These are phyloP conservation scores for Sugiyamaella paludigena DNA, from an alignment of 1,139 yeast genomes.

Conservation along the genomic window DNA sequence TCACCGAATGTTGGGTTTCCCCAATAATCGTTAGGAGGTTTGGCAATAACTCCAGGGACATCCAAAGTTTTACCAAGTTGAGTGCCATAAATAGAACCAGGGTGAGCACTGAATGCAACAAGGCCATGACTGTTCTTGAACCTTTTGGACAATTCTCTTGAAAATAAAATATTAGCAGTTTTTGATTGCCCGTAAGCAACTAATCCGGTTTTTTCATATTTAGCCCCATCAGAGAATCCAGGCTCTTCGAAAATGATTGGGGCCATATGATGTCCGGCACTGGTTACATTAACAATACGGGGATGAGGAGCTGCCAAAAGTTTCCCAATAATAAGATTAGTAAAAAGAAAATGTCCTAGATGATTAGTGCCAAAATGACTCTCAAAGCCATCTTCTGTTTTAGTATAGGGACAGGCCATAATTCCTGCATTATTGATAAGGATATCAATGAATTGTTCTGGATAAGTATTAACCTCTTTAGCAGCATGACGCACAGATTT, in stretches of 20 bases:
- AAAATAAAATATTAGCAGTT: constrained; percentile 27
- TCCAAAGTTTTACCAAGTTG: constrained; percentile 5
- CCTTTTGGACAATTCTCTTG: constrained; percentile 9
- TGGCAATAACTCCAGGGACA: background rate
- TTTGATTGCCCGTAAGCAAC: constrained; percentile 33
- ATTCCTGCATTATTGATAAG: constrained; percentile 75
- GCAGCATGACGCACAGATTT: constrained; percentile 14
- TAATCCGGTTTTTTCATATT: constrained; percentile 14
- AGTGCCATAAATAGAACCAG: constrained; percentile 16
- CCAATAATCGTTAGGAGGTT: constrained; percentile 10
- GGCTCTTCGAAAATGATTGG: constrained; percentile 32
- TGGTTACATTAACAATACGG: constrained; percentile 62
- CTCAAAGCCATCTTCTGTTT: constrained; percentile 67
- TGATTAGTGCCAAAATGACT: constrained; percentile 71
- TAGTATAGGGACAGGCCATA: constrained; percentile 64
- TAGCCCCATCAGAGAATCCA: constrained; percentile 17
- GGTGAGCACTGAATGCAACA: constrained; percentile 16
- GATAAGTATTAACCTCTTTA: constrained; percentile 9
- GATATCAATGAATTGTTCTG: constrained; percentile 30
- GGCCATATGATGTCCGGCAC: constrained; percentile 53
- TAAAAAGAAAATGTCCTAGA: constrained; percentile 56
- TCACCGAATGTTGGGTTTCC: constrained; percentile 1
- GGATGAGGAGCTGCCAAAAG: constrained; percentile 54
- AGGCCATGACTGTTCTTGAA: constrained; percentile 12
- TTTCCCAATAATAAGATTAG: constrained; percentile 48